Conservation (phyloP, 140 eudicot genomes). For the Senecio squalidus region DNA sequence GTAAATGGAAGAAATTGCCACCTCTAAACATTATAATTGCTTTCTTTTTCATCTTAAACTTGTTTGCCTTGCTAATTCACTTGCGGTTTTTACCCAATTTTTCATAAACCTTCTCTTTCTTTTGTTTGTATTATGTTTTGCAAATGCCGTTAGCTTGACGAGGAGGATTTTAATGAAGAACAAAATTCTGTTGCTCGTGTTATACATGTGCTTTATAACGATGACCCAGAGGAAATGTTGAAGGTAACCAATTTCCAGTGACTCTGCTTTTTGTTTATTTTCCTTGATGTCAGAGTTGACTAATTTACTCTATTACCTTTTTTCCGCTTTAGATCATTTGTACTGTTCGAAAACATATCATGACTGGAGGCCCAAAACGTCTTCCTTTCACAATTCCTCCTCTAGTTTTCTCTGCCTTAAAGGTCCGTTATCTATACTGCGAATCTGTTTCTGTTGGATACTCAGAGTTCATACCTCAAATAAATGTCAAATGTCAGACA, state of each 20-base stretch:
- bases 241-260: slow-evolving; percentile 45
- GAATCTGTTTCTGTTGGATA: neutral
- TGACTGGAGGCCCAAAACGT: slow-evolving; percentile 89
- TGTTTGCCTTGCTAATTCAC: neutral
- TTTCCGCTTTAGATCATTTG: slow-evolving; percentile 57
- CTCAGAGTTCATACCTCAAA: slow-evolving; percentile 1
- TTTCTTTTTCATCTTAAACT: slow-evolving; percentile 13
- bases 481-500: slow-evolving; percentile 11
- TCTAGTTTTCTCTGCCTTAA: slow-evolving; percentile 83
- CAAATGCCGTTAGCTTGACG: slow-evolving; percentile 59
- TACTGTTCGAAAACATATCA: slow-evolving; percentile 73
- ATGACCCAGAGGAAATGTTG: slow-evolving; percentile 96
- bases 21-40: no score
- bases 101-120: neutral
- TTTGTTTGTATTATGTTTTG: slow-evolving; percentile 5
- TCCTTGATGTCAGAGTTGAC: neutral
- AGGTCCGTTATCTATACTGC: slow-evolving; percentile 45
- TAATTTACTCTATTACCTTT: neutral
- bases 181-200: slow-evolving; percentile 96
- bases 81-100: neutral
- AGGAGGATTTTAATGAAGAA: slow-evolving; percentile 96
- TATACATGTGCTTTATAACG: slow-evolving; percentile 83
- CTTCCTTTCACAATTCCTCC: slow-evolving; percentile 94
- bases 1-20: slow-evolving; percentile 81
- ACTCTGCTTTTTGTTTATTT: slow-evolving; percentile 4